Conservation (phyloP, 768 basidiomycete species). For the Boletellus sp. region DNA sequence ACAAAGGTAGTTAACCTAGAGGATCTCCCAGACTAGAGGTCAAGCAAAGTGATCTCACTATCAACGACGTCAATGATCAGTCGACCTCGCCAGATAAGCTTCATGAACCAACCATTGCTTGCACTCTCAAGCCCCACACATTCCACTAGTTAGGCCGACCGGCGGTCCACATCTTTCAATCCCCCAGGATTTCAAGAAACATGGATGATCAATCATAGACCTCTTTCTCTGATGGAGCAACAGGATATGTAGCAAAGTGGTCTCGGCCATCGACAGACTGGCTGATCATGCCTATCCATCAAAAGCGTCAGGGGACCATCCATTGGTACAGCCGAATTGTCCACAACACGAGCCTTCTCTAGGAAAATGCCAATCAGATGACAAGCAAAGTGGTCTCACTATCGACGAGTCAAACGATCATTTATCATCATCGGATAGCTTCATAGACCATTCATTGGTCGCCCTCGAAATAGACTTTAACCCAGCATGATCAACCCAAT, state of each 20-base stretch:
- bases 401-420: background rate
- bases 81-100: background rate
- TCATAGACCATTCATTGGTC: background rate
- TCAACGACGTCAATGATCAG: background rate
- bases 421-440: background rate
- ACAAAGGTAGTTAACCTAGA: background rate
- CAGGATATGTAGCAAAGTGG: too few relatives aligned
- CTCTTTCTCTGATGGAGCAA: too few relatives aligned
- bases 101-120: background rate
- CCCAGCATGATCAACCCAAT: background rate
- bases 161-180: too few relatives aligned
- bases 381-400: background rate
- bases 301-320: background rate
- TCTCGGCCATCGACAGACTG: too few relatives aligned
- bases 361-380: background rate
- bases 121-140: too few relatives aligned
- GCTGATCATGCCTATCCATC: too few relatives aligned
- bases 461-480: background rate
- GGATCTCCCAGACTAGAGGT: background rate
- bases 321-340: background rate
- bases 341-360: background rate
- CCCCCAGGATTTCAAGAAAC: too few relatives aligned
- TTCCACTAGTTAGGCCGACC: too few relatives aligned
- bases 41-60: background rate
- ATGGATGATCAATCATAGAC: too few relatives aligned